Conservation (phyloP, 2,329 filamentous ascomycete genomes). For the Fusarium austroafricanum region DNA sequence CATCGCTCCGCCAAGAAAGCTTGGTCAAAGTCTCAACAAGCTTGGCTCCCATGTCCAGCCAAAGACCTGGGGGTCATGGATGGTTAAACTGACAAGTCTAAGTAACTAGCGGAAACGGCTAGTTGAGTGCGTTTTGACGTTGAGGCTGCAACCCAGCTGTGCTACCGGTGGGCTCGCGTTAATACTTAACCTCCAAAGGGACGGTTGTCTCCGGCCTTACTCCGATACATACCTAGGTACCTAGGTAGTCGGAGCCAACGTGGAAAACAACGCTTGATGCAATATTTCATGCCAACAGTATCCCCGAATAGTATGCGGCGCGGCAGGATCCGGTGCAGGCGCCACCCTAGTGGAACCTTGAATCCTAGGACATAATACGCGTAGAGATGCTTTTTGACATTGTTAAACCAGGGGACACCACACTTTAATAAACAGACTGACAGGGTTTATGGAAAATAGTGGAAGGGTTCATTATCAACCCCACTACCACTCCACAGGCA, state of each 20-base stretch:
- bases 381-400: neutral
- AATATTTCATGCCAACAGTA: conserved; percentile 16
- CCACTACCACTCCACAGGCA: neutral
- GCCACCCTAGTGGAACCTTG: conserved; percentile 21
- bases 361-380: neutral
- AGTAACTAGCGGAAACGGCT: conserved; percentile 12
- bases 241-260: neutral
- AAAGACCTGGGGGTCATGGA: conserved; percentile 23
- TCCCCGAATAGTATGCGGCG: conserved; percentile 17
- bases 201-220: neutral
- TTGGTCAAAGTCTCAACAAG: conserved; percentile 44
- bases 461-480: neutral
- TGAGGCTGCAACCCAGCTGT: conserved; percentile 3
- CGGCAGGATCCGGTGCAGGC: conserved; percentile 27
- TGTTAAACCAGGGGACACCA: neutral
- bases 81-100: conserved; percentile 12
- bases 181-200: neutral
- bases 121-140: conserved; percentile 9
- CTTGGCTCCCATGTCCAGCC: conserved; percentile 39
- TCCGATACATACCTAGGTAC: too few species aligned
- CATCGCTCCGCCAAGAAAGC: conserved; percentile 48
- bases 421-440: neutral
- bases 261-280: neutral
- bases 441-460: neutral
- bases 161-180: neutral